Base-by-base conservation (phyloP, 495 filamentous ascomycete genomes). In the Penicilliopsis zonata region DNA sequence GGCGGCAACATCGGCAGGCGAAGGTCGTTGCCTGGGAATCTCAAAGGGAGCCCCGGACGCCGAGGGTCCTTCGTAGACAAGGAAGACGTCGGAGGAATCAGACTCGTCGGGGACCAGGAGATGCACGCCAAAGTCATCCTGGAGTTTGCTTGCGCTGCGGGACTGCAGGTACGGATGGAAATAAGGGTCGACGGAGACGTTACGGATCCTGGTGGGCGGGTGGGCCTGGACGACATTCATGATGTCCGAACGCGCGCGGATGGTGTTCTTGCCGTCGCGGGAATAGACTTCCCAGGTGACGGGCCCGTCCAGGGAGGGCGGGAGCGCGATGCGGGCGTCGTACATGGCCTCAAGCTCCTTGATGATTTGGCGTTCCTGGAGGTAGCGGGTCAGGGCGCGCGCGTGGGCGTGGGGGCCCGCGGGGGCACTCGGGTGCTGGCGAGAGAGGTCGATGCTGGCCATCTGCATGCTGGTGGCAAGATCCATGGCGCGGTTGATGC, bases 281-380 rank as follows among this genome's bases (percentile, higher is more conserved):
- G 83, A 78, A 54, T 82, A 94, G 9, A 95, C 66, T 49, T 90
- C 77, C 84, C 84, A 93, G 0, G 74, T 73, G 21, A 72, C 61
- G 9, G 70, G 69, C n/a, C 65, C 70, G 36, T 81, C 71, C 12
- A 67, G 58, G 12, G 63, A 61, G 18, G 66, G 71, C 12, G 86
- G 81, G 0, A 85, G 70, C 26, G 80, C 78, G 44, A 98, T 86
- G 43, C 82, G 78, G 13, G 86, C 76, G 38, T 85, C 71, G 45
- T 88, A 80, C 13, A 71, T 52, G 27, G 64, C 70, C 57, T 94
- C 86, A 7, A 99, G 61, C 19, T 78, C 69, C 44, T 81, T 72
- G 42, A 95, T 75, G 37, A 81, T 79, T 36, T 76, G 69, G 19
- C 77, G 76, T 40, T 86, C 70, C 18, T 70, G 74, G 10, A 94